Evolutionary conservation across 2,329 filamentous ascomycete species (phyloP), one percentile per base, ranked within the genome.

Genomic region (Venturia aucupariae): DNA sequence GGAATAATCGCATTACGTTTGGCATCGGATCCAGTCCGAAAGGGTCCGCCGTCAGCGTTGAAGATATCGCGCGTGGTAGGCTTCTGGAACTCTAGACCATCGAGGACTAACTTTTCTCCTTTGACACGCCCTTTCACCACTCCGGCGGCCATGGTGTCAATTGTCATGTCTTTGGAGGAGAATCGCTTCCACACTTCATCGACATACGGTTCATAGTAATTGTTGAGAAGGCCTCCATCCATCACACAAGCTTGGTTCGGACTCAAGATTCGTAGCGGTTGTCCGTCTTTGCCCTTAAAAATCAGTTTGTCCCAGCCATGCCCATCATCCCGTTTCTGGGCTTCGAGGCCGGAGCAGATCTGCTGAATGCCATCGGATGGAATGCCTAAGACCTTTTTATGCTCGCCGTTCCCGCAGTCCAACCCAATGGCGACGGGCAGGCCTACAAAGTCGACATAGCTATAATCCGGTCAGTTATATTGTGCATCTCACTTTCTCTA

Each of bases 361-460:
- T 74, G 77, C 38, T 81, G 77, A 10, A 89, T 76, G 2, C 86
- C 86, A 68, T 84, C 76, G 1, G 79, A 67, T 0, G 77, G 74
- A 76, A 89, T 82, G 8, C 88, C 88, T 1, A 78, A 74, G 19
- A 88, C 74, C 22, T 72, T 72, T 63, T 80, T 75, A 2, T 72
- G 72, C 6, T 72, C 68, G 15, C 78, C 78, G 41, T 72, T 71
- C 0, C 72, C 70, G 66, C 74, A 75, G 55, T 75, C 68, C n/a
- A 77, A 66, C 3, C 70, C 76, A 76, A 68, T 88, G 72, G 69
- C 76, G 32, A 81, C 74, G 0, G 76, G 79, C 2, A 81, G 32
- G n/a, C 74, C 76, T 66, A 91, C 82, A 75, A 92, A 92, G 77
- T 92, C 89, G 63, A 92, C 89, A 32, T 51, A 60, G 27, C 59